Evolutionary conservation across 139 green algal genomes (phyloP), one percentile per base, ranked within the genome.

Genomic region (Raphidocelis subcapitata): DNA sequence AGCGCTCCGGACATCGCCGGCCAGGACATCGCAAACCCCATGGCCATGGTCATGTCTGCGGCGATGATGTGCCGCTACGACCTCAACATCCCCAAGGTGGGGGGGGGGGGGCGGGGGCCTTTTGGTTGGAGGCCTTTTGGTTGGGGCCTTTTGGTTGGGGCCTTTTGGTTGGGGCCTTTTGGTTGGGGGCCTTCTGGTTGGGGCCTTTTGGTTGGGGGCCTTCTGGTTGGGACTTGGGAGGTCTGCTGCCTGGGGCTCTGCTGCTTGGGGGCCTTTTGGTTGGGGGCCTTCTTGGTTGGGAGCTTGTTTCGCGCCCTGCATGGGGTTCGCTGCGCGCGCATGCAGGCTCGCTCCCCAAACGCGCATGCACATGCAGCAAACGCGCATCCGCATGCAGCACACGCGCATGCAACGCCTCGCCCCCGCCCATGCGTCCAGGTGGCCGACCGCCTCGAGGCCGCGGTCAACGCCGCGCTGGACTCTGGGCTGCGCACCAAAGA

Each of bases 61-160:
- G 94, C 96, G 59, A 99, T 99, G 96, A 98, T 99, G 96, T 97
- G 96, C 82, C 84, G 92, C 55, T 99, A 98, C 80, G 94, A 93
- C 49, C 90, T 99, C 37, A 86, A 90, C 75, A 78, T 97, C 67
- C 89, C 93, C 26, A 82, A 87, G 76, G 90, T 93, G 31, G 52
- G 24, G 12, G 28, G 16, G 1, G 26, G 36, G 10, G 1, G 28
- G 15, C 5, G 55, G 65, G 21, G 1, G 4, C 0, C 20, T 23
- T 23, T 23, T 2, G 16, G 10, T 20, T 24, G 29, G 2, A 1
- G 10, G 29, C 0, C 29, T 46, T 24, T n/a, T 16, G 0, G 15
- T 12, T 66, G 60, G 15, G 41, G 2, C 60, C n/a, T n/a, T n/a
- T n/a, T n/a, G n/a, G n/a, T n/a, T n/a, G n/a, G n/a, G n/a, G n/a